A percentile compares a stretch with the other conserved stretches of the same genome.
Conservation (phyloP, 441 rosid species). For the Sinapis alba region DNA sequence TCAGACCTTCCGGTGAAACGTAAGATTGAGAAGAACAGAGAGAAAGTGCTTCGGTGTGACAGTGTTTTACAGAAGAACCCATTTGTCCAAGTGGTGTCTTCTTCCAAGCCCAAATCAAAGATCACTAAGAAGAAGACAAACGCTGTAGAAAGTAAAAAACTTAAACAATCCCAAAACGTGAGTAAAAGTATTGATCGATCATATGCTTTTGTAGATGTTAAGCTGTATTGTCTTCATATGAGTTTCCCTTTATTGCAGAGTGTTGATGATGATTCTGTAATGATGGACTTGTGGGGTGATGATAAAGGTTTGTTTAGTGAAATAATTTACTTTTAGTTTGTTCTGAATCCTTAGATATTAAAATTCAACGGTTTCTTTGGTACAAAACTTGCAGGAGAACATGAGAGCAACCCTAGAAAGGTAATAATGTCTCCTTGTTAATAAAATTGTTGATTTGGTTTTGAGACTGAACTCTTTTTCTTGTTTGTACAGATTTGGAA, state of each 20-base stretch:
- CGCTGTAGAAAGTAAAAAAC: neutral
- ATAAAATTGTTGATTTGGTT: neutral
- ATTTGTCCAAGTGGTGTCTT: neutral
- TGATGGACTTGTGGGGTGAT: constrained; percentile 1
- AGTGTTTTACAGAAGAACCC: neutral
- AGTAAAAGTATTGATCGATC: neutral
- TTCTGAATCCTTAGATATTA: neutral
- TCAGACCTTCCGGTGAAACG: neutral
- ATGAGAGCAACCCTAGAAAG: neutral
- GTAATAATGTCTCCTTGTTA: neutral
- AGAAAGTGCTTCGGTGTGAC: constrained; percentile 1
- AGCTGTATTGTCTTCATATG: neutral
- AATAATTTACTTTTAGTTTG: neutral
- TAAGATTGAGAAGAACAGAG: neutral
- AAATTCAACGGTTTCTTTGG: neutral
- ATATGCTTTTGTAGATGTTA: too few species aligned
- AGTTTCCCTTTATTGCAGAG: neutral
- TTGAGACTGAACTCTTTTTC: neutral
- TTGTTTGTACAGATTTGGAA: neutral
- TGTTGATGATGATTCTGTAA: neutral
- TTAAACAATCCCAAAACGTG: neutral
- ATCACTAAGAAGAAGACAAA: neutral
- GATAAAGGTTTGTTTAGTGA: neutral
- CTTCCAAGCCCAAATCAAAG: neutral
- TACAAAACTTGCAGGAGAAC: neutral